phyloP scores from a whole-genome alignment of 768 basidiomycete genomes.

The Leccinum disarticulatum region DNA sequence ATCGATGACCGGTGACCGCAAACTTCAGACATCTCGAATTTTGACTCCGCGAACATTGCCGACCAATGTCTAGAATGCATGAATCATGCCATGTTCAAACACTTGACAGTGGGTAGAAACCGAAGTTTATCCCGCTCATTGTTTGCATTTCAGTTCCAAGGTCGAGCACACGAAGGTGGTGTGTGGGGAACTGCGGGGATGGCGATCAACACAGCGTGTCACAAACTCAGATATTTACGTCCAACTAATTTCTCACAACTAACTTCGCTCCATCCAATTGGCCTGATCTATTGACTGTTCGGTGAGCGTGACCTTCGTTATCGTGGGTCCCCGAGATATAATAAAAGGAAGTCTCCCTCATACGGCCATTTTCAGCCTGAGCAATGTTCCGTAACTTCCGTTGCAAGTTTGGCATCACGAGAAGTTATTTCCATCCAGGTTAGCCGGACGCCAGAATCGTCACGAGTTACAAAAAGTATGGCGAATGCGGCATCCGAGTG shows the following conservation, averaged over 20 bases:
- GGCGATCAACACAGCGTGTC: neutral
- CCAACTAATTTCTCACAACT: neutral
- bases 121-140: neutral
- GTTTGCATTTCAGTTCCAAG: neutral
- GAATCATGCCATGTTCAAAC: neutral
- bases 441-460: neutral
- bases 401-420: neutral
- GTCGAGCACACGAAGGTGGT: neutral
- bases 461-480: neutral
- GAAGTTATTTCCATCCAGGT: neutral
- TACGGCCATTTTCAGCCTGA: neutral
- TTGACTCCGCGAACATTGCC: neutral
- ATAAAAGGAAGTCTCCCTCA: neutral
- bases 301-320: neutral
- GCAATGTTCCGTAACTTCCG: neutral
- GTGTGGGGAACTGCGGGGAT: neutral
- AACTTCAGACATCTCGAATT: neutral
- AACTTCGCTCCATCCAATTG: neutral
- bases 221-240: neutral
- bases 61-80: neutral
- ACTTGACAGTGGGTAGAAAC: neutral
- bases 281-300: neutral
- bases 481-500: neutral
- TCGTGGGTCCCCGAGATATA: neutral
- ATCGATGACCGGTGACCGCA: neutral